Percentiles rank a stretch among this genome's conserved stretches.
Conservation (phyloP, 371 early-diverging fungal species). For the Actinomortierella ambigua region DNA sequence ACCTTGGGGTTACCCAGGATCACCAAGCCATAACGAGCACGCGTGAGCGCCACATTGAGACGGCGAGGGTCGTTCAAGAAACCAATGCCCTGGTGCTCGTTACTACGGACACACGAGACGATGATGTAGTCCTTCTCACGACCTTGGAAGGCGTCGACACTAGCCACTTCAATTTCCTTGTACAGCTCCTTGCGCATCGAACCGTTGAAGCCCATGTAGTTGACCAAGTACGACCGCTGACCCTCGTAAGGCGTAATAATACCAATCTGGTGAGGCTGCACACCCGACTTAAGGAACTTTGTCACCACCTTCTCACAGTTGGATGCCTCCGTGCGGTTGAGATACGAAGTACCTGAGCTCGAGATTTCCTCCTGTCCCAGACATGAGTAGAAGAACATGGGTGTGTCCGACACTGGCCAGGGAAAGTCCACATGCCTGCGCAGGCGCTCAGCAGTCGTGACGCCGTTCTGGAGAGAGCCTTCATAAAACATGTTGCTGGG, state of each 20-base stretch:
- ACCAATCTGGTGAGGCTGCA: conserved; percentile 94
- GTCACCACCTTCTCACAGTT: conserved; percentile 96
- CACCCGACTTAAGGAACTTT: conserved; percentile 86
- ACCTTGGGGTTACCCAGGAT: conserved; percentile 98
- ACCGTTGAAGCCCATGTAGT: conserved; percentile 94
- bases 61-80: conserved; percentile 98
- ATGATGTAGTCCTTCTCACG: conserved; percentile 99
- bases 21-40: conserved; percentile 95
- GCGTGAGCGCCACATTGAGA: conserved; percentile 97
- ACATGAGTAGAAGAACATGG: conserved; percentile 96
- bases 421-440: conserved; percentile 90
- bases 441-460: conserved; percentile 90
- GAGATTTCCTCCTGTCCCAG: conserved; percentile 97
- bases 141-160: conserved; percentile 99
- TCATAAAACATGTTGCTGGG: conserved; percentile 99
- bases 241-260: conserved; percentile 99
- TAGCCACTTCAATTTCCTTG: conserved; percentile 96
- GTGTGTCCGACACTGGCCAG: conserved; percentile 92
- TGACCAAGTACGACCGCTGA: conserved; percentile 93
- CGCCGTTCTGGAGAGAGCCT: conserved; percentile 95
- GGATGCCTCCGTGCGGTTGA: conserved; percentile 92
- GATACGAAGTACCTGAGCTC: conserved; percentile 94
- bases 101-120: conserved; percentile 96
- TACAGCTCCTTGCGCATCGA: conserved; percentile 89
- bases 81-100: conserved; percentile 98